These are phyloP conservation scores for Breynia disticha DNA, from an alignment of 441 rosid genomes.

Conservation along the genomic window DNA sequence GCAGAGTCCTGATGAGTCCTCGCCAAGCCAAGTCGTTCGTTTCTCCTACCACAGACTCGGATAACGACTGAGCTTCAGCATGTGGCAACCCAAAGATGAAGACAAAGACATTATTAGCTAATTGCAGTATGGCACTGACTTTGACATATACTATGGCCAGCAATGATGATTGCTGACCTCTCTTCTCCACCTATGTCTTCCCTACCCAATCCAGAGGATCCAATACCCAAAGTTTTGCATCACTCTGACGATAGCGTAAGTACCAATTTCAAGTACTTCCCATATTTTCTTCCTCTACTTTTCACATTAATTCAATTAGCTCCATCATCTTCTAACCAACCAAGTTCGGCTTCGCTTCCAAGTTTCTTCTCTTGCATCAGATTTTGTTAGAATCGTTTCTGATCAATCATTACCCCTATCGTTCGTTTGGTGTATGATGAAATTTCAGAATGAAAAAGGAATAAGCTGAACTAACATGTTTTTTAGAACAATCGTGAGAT, in stretches of 20 bases:
- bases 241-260: neutral
- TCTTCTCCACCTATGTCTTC: neutral
- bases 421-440: no score
- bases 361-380: no score
- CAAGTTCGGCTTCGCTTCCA: no score
- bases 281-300: neutral
- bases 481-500: no score
- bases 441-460: no score
- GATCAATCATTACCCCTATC: no score
- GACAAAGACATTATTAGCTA: slow-evolving; percentile 11
- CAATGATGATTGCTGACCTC: slow-evolving; percentile 4
- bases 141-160: slow-evolving; percentile 9
- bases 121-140: slow-evolving; percentile 13
- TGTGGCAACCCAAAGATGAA: slow-evolving; percentile 13
- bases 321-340: no score
- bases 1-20: no score
- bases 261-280: slow-evolving; percentile 5
- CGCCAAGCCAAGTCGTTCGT: no score
- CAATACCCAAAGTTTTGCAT: slow-evolving; percentile 1
- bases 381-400: no score
- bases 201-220: neutral
- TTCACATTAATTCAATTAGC: no score
- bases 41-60: neutral
- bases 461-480: no score
- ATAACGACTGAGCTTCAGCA: slow-evolving; percentile 12